Conservation (phyloP, 2,329 filamentous ascomycete species). For the Aspergillus oerlinghausenensis region DNA sequence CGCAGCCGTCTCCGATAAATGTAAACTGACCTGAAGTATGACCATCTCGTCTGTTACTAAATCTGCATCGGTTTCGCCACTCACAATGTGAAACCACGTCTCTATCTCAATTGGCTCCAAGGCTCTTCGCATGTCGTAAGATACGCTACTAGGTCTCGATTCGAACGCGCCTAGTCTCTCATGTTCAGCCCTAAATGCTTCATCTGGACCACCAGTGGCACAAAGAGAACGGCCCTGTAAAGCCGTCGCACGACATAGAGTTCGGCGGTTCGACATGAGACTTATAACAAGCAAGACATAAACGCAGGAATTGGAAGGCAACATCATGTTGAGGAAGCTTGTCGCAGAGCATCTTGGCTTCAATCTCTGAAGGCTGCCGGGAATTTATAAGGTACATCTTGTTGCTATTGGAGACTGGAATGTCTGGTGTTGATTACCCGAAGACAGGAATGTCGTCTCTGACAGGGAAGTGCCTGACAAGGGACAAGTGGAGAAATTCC, state of each 20-base stretch:
- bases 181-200: slow-evolving; percentile 23
- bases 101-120: slow-evolving; percentile 31
- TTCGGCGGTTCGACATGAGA: slow-evolving; percentile 12
- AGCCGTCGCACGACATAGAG: slow-evolving; percentile 14
- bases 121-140: slow-evolving; percentile 16
- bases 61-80: slow-evolving; percentile 23
- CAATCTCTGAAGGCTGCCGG: neutral
- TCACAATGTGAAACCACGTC: slow-evolving; percentile 43
- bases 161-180: slow-evolving; percentile 19
- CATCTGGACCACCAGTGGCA: slow-evolving; percentile 26
- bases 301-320: slow-evolving; percentile 10
- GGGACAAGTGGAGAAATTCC: neutral
- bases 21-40: slow-evolving; percentile 28
- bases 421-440: neutral
- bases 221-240: slow-evolving; percentile 24
- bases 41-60: slow-evolving; percentile 32
- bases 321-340: neutral
- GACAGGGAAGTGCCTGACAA: neutral
- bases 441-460: slow-evolving; percentile 1
- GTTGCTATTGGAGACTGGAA: neutral
- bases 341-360: neutral
- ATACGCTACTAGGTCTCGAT: slow-evolving; percentile 1
- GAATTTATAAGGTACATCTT: neutral
- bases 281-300: slow-evolving; percentile 14
- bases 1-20: neutral